Evolutionary conservation across 768 basidiomycete genomes (phyloP).

Genomic region (Xanthoconium purpureum): DNA sequence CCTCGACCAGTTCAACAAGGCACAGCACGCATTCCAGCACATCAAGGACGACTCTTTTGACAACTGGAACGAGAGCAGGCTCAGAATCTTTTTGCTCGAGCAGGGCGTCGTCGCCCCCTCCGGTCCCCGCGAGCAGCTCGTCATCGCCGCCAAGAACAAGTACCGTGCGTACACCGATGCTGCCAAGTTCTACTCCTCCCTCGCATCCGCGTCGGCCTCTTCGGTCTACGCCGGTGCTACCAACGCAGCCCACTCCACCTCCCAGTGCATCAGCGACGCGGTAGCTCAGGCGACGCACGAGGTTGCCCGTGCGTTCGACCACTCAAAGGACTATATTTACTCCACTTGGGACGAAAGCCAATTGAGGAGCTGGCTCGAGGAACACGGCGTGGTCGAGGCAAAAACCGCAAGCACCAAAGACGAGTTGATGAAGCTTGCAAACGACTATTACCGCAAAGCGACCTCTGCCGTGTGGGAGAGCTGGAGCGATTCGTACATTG

Average conservation of each 20-base stretch:
- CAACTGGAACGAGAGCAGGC: constrained; percentile 78
- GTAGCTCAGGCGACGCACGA: constrained; percentile 54
- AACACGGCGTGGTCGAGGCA: constrained; percentile 69
- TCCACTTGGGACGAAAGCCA: constrained; percentile 85
- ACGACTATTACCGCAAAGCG: constrained; percentile 59
- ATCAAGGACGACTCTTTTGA: constrained; percentile 65
- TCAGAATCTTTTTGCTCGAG: constrained; percentile 81
- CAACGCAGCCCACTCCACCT: constrained; percentile 35
- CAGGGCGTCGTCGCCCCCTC: constrained; percentile 84
- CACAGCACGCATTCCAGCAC: constrained; percentile 60
- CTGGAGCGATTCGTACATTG: constrained; percentile 86
- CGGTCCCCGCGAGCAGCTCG: constrained; percentile 75
- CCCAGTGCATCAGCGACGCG: constrained; percentile 39
- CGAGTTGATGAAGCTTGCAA: constrained; percentile 69
- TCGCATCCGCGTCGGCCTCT: constrained; percentile 47
- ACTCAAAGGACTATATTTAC: constrained; percentile 83
- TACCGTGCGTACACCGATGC: constrained; percentile 60
- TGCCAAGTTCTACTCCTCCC: constrained; percentile 51
- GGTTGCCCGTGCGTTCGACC: constrained; percentile 53
- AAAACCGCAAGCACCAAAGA: constrained; percentile 51
- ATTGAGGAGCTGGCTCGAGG: constrained; percentile 68
- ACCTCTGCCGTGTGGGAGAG: constrained; percentile 70
- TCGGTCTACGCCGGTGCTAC: constrained; percentile 50
- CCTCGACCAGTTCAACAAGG: constrained; percentile 57
- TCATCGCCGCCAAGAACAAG: constrained; percentile 70